A percentile compares a stretch with the other conserved stretches of the same genome.
Evolutionary conservation across 805 yeast species (phyloP).

Genomic region (Phaffomyces thermotolerans): DNA sequence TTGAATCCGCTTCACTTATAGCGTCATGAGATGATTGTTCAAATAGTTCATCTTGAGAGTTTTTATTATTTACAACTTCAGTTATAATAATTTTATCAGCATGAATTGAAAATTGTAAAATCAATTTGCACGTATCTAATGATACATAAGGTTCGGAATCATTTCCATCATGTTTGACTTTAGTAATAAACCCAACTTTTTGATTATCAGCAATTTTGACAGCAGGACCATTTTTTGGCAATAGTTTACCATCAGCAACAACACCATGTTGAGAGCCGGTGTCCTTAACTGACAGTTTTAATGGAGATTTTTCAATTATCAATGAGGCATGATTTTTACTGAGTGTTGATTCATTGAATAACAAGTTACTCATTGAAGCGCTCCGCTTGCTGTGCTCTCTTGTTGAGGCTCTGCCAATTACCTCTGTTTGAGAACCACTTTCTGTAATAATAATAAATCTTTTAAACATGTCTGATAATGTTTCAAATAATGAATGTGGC

Average conservation of each 20-base stretch:
- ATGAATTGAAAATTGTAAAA: too few relatives aligned
- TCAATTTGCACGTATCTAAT: conserved; percentile 3
- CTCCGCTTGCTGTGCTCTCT: background rate
- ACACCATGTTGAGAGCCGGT: conserved; percentile 8
- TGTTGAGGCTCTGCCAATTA: conserved; percentile 6
- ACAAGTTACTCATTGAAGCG: conserved; percentile 1
- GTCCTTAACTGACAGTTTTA: conserved; percentile 1
- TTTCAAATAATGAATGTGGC: too few relatives aligned
- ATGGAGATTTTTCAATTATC: background rate
- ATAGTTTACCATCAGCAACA: conserved; percentile 1
- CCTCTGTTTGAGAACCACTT: background rate
- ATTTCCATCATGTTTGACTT: background rate
- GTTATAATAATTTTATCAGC: too few relatives aligned
- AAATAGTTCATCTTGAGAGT: too few relatives aligned
- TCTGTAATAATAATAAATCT: background rate
- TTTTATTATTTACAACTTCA: too few relatives aligned
- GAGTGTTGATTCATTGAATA: conserved; percentile 4
- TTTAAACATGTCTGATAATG: background rate
- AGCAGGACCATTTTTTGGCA: background rate
- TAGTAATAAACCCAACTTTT: conserved; percentile 3
- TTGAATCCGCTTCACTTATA: too few relatives aligned
- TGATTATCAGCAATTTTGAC: background rate
- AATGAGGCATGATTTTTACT: conserved; percentile 7
- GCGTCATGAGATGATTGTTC: too few relatives aligned
- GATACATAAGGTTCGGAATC: background rate